Evolutionary conservation across 2,329 filamentous ascomycete genomes (phyloP), one percentile per base, ranked within the genome.

Genomic region (Cladosporium sp.): DNA sequence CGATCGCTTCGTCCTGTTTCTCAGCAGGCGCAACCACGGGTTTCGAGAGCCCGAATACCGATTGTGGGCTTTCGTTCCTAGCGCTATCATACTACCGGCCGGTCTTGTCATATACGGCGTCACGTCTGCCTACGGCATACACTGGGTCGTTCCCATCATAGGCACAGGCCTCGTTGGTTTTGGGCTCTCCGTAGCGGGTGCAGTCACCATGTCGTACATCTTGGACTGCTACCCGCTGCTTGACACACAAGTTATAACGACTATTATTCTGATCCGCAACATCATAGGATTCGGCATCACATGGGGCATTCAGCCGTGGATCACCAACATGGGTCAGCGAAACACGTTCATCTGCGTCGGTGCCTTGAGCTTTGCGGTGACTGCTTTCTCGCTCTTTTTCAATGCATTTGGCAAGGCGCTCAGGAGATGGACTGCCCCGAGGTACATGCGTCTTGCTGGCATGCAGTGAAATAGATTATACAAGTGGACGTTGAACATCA

Each of bases 281-380:
- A 78, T 76, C 1, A 78, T 80, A 73, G 73, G 72, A 0, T 80
- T 80, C 63, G 78, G 74, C 0, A 75, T 80, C 51, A 62, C 57
- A 19, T 83, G 84, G 65, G 80, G 81, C 37, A 66, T 78, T 58
- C 78, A 76, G 7, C 76, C 76, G 0, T 78, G 77, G 76, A 65
- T 78, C 11, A 12, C 65, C 0, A 66, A 73, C 25, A 72, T 78
- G 69, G 77, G 77, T 0, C 67, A 74, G 34, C 74, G 75, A 58
- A 74, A 77, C 60, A 51, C 73, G 14, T 78, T 78, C 59, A 68
- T 78, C 12, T 68, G 74, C 1, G 77, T 75, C 1, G 76, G 72
- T 0, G 76, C 77, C 57, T 64, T 84, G 39, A 76, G 75, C 0
- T 62, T 78, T 63, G 74, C 75, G 11, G 74, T 75, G 37, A 70